A percentile compares a stretch with the other conserved stretches of the same genome.
Evolutionary conservation across 768 basidiomycete genomes (phyloP).

Genomic region (Tricholoma hemisulphureum): DNA sequence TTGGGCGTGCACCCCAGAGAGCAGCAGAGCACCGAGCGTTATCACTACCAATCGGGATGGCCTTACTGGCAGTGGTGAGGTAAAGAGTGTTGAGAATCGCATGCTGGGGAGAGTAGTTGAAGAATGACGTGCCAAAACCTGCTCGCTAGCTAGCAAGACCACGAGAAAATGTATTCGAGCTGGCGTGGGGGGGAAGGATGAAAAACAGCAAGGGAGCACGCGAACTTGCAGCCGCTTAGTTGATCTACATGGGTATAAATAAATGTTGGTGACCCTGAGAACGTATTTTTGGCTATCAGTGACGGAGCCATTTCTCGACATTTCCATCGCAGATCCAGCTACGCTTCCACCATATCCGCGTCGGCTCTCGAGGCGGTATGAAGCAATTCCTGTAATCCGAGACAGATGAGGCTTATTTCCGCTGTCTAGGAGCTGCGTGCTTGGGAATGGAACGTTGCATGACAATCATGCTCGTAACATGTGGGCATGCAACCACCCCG

Average conservation of each 20-base stretch:
- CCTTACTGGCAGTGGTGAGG: not conserved
- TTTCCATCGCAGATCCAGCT: not conserved
- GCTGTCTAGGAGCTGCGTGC: no score
- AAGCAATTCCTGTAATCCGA: not conserved
- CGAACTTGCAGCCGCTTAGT: not conserved
- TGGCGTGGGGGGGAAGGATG: not conserved
- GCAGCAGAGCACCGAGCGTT: not conserved
- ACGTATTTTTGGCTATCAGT: not conserved
- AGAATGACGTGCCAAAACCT: not conserved
- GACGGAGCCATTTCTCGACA: not conserved
- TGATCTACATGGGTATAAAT: not conserved
- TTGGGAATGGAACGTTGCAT: no score
- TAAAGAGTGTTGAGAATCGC: constrained; percentile 1
- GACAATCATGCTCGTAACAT: no score
- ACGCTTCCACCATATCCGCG: not conserved
- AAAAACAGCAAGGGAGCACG: not conserved
- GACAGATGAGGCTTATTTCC: not conserved
- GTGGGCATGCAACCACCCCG: no score
- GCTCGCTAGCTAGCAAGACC: not conserved
- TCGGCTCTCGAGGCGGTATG: not conserved
- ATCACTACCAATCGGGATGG: not conserved
- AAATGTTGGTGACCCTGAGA: not conserved
- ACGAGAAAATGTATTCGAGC: not conserved
- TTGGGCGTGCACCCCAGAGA: constrained; percentile 13
- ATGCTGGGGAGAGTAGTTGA: not conserved